Evolutionary conservation across 805 yeast species (phyloP), one percentile per base, ranked within the genome.

Genomic region (Phaffomyces opuntiae): DNA sequence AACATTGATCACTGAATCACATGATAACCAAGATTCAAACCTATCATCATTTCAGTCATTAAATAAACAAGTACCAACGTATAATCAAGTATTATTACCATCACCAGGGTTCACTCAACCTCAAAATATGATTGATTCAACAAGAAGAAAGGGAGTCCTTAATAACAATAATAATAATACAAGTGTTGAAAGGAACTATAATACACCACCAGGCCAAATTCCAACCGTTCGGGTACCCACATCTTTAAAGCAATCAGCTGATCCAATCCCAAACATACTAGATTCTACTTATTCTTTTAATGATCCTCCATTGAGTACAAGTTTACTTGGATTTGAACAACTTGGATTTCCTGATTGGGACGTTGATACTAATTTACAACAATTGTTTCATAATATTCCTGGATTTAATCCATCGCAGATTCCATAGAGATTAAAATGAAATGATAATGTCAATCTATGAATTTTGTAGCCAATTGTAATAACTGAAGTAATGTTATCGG

Each of bases 321-420:
- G 36, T 32, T 13, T 44, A 19, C 7, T 40, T 3, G 24, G 43
- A 3, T 36, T 39, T 36, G 47, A 44, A 7, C 43, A 36, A 9
- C 29, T 36, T n/a, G 43, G 43, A 1, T 24, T 44, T 16, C 40
- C 43, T 5, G 47, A 44, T 17, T 44, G 47, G 47, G 47, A 44
- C 16, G 14, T 31, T 37, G 40, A 32, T 12, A 34, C 16, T 25
- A 26, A 25, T 16, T 32, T 43, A 12, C 37, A 38, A 38, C 40
- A 37, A 17, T 9, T 32, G 2, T 38, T 38, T 36, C 29, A n/a
- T 7, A 17, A 19, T 7, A 17, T 34, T n/a, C 29, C 39, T 26
- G 36, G 41, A 16, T 11, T 34, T 14, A 29, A 29, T 9, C 3
- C 13, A 11, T 11, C 13, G 24, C 24, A 21, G 24, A 21, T 21